Evolutionary conservation across 2,329 filamentous ascomycete genomes (phyloP).

Genomic region (Neopestalotiopsis clavispora): DNA sequence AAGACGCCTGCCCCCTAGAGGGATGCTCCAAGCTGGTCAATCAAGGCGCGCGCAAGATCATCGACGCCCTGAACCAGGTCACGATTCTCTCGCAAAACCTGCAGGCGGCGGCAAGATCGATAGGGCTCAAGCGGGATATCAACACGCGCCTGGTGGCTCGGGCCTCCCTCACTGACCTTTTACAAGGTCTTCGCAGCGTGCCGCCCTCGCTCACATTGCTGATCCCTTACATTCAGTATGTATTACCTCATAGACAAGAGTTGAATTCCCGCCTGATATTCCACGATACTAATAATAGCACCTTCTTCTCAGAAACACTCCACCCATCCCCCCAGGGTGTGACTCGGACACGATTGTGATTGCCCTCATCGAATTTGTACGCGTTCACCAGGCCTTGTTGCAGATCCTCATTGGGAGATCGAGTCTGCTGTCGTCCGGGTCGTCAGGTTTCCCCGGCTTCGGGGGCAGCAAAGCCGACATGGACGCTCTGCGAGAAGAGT

Average conservation of each 20-base stretch:
- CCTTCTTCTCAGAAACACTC: not conserved
- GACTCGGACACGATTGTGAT: constrained; percentile 21
- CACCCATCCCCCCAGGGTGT: constrained; percentile 17
- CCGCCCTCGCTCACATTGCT: not conserved
- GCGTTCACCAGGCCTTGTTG: constrained; percentile 19
- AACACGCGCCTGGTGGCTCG: constrained; percentile 1
- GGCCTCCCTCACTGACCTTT: not conserved
- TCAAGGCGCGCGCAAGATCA: constrained; percentile 14
- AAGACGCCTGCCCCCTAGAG: constrained; percentile 13
- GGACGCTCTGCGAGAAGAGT: not conserved
- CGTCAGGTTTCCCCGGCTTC: not conserved
- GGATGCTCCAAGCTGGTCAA: constrained; percentile 18
- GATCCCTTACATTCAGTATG: constrained; percentile 10
- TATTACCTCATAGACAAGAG: not conserved
- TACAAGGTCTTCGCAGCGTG: not conserved
- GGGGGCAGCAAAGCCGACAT: constrained; percentile 3
- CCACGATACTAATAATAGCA: not conserved
- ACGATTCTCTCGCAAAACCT: constrained; percentile 19
- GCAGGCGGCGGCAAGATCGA: constrained; percentile 14
- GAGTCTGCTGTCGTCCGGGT: constrained; percentile 6
- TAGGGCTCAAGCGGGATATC: constrained; percentile 12
- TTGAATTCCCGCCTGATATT: too few species aligned
- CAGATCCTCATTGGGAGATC: constrained; percentile 19
- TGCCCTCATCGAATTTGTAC: constrained; percentile 20
- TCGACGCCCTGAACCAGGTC: constrained; percentile 17